Base-by-base conservation (phyloP, 169 alveolate genomes). In the Plasmodium billcollinsi region DNA sequence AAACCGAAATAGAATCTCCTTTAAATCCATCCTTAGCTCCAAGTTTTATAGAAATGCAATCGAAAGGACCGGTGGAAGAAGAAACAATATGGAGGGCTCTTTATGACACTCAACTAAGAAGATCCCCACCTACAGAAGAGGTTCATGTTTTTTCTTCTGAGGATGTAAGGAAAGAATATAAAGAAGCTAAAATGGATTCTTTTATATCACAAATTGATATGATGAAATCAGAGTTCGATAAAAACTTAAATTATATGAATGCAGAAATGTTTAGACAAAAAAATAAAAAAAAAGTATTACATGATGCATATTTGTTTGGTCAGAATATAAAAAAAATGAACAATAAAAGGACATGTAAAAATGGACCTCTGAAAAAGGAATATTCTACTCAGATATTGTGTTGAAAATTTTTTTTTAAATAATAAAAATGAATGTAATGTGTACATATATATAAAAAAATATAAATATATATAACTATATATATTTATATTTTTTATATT, bases 41-140 rank as follows among this genome's bases (percentile, higher is more conserved):
- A 14, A 63, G 78, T 49, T 80, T 80, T 71, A 56, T 80, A 4
- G 83, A 80, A n/a, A 47, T 80, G 52, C 50, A 43, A 49, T 80
- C 83, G 20, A 80, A 69, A 62, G 90, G 90, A 8, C 90, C 90
- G 2, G 90, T 80, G 29, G 90, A 80, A 20, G 90, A 80, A 50
- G 90, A 80, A 47, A 80, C 90, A 8, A 80, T 80, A 11, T 80
- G 90, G 90, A 80, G 90, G 15, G 90, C 90, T 15, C 47, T 80
- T 14, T 80, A 80, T 29, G 90, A 80, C 65, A 80, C 90, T 2
- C 90, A 80, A 62, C 63, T 80, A 26, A 67, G 80, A 21, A 26
- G 90, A 20, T 80, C 90, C 49, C 90, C 90, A 39, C 80, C 90
- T 2, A 80, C 67, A 61, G 90, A 80, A 80, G 65, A 70, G 49